Conservation (phyloP, 2,329 filamentous ascomycete genomes). For the Lachnellula cervina region DNA sequence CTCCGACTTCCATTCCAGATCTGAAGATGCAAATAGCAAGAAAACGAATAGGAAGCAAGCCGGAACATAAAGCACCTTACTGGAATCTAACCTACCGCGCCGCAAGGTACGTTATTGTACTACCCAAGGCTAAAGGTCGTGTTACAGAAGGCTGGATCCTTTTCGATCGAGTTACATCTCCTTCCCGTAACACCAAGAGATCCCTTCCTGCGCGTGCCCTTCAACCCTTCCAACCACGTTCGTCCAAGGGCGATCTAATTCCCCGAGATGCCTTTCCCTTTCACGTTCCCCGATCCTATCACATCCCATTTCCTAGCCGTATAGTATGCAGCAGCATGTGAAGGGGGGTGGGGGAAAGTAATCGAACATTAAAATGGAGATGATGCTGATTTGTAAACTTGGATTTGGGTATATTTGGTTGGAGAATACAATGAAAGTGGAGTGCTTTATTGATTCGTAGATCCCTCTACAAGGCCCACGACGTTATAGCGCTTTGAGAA, state of each 20-base stretch:
- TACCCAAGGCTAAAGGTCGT: neutral
- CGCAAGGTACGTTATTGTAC: neutral
- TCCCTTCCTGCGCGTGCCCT: neutral
- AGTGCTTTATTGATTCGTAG: slow-evolving; percentile 45
- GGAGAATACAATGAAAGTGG: neutral
- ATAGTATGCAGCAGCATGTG: too few species aligned
- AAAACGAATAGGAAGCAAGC: neutral
- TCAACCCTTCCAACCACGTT: neutral
- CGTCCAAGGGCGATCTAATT: too few species aligned
- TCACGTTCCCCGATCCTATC: too few species aligned
- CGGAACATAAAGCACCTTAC: neutral
- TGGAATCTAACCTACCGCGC: neutral
- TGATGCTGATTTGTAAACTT: too few species aligned
- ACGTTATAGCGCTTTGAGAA: slow-evolving; percentile 97
- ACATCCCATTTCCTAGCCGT: too few species aligned
- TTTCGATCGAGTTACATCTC: neutral
- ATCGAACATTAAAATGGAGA: too few species aligned
- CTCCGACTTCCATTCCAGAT: too few species aligned
- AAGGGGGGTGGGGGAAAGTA: too few species aligned
- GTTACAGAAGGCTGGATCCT: neutral
- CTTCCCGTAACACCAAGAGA: neutral
- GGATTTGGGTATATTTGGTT: too few species aligned
- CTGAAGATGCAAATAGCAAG: too few species aligned
- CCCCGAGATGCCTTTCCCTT: neutral
- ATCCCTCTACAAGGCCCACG: slow-evolving; percentile 61